Evolutionary conservation across 1,284 basidiomycete species (phyloP), one percentile per base, ranked within the genome.

Genomic region (Ceratobasidium sp.): DNA sequence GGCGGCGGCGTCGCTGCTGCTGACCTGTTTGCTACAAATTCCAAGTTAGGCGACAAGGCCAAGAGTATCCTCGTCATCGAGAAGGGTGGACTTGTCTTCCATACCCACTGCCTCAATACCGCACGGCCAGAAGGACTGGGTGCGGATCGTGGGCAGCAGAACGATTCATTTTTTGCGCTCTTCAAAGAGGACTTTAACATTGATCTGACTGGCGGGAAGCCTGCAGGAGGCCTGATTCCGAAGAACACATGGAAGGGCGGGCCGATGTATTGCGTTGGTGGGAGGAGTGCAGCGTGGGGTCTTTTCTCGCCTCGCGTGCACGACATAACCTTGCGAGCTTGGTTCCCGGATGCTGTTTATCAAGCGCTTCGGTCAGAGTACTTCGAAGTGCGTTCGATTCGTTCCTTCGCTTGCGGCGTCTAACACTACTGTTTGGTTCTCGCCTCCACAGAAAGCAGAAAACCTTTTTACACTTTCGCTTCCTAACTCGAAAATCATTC

Each of bases 31-130:
- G 80, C 77, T 38, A 80, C 75, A 17, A 81, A 81, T 73, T 46
- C 42, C 17, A 79, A 61, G 56, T 20, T 79, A 0, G 76, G 78
- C 20, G 33, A 71, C 13, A 80, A 67, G 42, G 75, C 78, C 17
- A 81, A 81, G 69, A 69, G 66, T 17, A 65, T 81, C 42, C 80
- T 81, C 20, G 61, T 81, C 68, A 77, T 80, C 74, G 80, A 81
- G 46, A 77, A 74, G 52, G 80, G 80, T 23, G 79, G 64, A 20
- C 78, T 81, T 54, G 48, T 77, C 17, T 81, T 81, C 76, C 79
- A 80, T 61, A 77, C 78, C 10, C 80, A 81, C 71, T 80, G 78
- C 42, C 78, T 81, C 33, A 81, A 81, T 50, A 78, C 78, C 38
- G 71, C 80, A n/a, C 80, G 80, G 12, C 80, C 80, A 2, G 50